Evolutionary conservation across 805 yeast genomes (phyloP).

Genomic region (Danielia reshetovae): DNA sequence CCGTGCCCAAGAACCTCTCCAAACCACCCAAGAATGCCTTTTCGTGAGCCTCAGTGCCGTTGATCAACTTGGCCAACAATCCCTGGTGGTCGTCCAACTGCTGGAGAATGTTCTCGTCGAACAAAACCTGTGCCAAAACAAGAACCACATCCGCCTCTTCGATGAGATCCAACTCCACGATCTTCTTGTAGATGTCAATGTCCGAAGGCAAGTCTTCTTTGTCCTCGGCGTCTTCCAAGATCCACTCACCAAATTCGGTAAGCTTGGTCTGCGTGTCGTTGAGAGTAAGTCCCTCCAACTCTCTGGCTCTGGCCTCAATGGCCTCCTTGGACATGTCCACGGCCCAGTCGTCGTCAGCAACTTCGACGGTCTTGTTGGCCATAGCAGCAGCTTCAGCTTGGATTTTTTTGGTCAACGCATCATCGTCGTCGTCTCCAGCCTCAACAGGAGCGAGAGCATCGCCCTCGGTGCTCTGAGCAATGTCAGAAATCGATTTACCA

Average conservation of each 20-base stretch:
- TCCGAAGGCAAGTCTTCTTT: conserved; percentile 69
- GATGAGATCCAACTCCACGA: conserved; percentile 70
- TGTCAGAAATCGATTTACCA: conserved; percentile 75
- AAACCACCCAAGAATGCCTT: conserved; percentile 92
- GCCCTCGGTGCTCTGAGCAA: conserved; percentile 52
- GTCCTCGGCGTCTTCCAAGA: conserved; percentile 48
- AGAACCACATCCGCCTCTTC: conserved; percentile 75
- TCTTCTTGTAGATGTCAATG: conserved; percentile 89
- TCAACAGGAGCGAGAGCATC: conserved; percentile 30
- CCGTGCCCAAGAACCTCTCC: conserved; percentile 86
- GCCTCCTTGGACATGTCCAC: conserved; percentile 97
- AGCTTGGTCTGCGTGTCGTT: conserved; percentile 48
- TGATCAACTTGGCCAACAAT: conserved; percentile 71
- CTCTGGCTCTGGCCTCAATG: conserved; percentile 84
- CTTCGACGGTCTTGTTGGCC: conserved; percentile 48
- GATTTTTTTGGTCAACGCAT: conserved; percentile 71
- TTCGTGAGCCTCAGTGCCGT: conserved; percentile 62
- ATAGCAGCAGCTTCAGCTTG: conserved; percentile 79
- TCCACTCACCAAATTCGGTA: conserved; percentile 89
- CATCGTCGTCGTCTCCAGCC: conserved; percentile 56
- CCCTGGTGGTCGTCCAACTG: conserved; percentile 80
- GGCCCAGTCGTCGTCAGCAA: conserved; percentile 93
- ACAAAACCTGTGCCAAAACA: conserved; percentile 87
- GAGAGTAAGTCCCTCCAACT: conserved; percentile 63
- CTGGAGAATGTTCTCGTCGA: conserved; percentile 68